Evolutionary conservation across 345 rosid species (phyloP).

Genomic region (Ricinus communis): DNA sequence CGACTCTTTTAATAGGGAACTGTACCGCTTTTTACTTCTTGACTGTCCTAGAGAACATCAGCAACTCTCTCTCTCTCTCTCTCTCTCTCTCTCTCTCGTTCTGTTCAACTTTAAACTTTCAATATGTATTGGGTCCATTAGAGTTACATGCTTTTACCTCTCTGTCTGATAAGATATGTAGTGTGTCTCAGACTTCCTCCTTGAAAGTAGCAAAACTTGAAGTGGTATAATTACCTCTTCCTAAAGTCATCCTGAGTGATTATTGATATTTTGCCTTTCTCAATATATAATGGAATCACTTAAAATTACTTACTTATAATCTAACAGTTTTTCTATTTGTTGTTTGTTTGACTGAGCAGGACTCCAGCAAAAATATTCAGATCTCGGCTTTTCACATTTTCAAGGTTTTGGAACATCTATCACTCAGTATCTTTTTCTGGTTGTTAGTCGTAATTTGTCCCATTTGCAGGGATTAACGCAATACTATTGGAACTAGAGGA

Average conservation of each 20-base stretch:
- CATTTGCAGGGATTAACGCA: too few species aligned
- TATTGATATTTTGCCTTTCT: not conserved
- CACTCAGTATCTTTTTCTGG: constrained; percentile 5
- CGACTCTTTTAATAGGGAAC: not conserved
- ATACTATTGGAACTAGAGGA: too few species aligned
- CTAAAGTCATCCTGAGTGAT: too few species aligned
- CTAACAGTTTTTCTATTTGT: constrained; percentile 12
- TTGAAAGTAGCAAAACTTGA: not conserved
- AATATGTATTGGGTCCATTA: not conserved
- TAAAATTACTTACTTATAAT: not conserved
- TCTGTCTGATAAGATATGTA: constrained; percentile 4
- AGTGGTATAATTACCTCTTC: not conserved
- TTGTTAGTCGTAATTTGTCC: not conserved
- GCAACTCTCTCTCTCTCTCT: not conserved
- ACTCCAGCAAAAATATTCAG: constrained; percentile 91
- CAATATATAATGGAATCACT: not conserved
- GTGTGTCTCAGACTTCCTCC: not conserved
- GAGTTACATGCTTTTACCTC: not conserved
- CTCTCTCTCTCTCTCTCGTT: too few species aligned
- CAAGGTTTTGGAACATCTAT: constrained; percentile 48
- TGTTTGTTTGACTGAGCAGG: constrained; percentile 47
- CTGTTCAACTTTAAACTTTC: not conserved
- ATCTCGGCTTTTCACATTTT: constrained; percentile 93
- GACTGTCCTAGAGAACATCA: not conserved
- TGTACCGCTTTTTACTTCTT: not conserved